A percentile compares a stretch with the other conserved stretches of the same genome.
Conservation (phyloP, 2,329 filamentous ascomycete species). For the Xylariales sp. region DNA sequence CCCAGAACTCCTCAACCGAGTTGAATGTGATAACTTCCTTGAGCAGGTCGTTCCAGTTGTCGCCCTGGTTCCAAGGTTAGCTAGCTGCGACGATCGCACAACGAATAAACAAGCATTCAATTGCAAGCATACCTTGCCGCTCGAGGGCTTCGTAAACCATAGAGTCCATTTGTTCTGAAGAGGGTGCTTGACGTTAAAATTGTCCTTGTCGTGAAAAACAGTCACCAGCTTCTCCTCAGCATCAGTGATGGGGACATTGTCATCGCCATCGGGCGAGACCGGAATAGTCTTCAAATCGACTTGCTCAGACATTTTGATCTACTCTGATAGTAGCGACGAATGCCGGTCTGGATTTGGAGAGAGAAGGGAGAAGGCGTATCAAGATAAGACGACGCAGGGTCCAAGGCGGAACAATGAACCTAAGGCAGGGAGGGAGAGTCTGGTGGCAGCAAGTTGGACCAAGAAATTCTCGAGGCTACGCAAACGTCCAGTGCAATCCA, state of each 20-base stretch:
- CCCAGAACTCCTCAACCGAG: conserved; percentile 99
- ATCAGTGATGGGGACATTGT: conserved; percentile 41
- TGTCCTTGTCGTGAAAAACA: conserved; percentile 96
- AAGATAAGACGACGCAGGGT: neutral
- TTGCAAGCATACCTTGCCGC: conserved; percentile 70
- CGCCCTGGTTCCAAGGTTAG: conserved; percentile 54
- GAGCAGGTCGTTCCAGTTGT: conserved; percentile 97
- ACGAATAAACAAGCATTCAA: neutral
- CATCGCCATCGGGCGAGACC: conserved; percentile 60
- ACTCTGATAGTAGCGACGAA: neutral
- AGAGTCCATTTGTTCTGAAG: conserved; percentile 97
- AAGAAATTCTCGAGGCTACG: neutral
- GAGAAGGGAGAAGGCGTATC: neutral
- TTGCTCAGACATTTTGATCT: conserved; percentile 44
- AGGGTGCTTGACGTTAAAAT: conserved; percentile 99
- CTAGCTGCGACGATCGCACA: neutral
- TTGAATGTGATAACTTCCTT: conserved; percentile 99
- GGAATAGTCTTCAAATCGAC: conserved; percentile 67
- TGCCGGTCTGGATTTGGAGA: neutral
- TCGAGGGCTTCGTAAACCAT: conserved; percentile 98
- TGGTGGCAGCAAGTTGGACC: neutral
- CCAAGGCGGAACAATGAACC: no score
- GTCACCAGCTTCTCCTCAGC: conserved; percentile 67
- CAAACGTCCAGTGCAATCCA: neutral
- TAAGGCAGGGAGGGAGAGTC: no score